phyloP scores from a whole-genome alignment of 2,329 filamentous ascomycete species.

The Aspergillus caelatus region DNA sequence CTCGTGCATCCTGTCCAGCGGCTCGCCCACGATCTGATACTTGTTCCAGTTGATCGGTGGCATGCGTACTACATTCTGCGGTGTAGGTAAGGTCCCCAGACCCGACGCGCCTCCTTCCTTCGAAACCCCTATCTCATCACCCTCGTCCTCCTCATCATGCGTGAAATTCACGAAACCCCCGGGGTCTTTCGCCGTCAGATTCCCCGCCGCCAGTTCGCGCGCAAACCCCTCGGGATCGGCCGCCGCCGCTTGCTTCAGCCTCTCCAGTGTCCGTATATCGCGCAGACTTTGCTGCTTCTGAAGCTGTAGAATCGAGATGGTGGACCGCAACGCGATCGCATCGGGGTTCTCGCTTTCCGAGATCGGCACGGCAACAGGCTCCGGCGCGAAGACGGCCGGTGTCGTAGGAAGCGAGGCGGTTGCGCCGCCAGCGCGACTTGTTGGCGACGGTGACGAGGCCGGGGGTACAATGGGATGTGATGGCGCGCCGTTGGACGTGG shows the following conservation, averaged over 20 bases:
- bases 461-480: conserved; percentile 37
- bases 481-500: conserved; percentile 21
- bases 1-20: conserved; percentile 80
- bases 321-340: conserved; percentile 80
- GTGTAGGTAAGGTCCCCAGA: conserved; percentile 70
- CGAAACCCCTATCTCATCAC: conserved; percentile 28
- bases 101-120: conserved; percentile 13
- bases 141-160: conserved; percentile 41
- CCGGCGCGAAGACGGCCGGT: conserved; percentile 37
- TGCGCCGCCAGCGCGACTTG: conserved; percentile 21
- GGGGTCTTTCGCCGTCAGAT: conserved; percentile 50
- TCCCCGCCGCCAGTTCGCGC: conserved; percentile 66
- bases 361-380: conserved; percentile 47
- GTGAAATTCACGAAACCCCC: conserved; percentile 40
- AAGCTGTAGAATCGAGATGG: conserved; percentile 83
- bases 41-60: conserved; percentile 94
- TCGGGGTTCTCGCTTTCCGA: conserved; percentile 70
- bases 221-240: conserved; percentile 73
- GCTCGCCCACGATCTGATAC: conserved; percentile 85
- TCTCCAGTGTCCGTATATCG: conserved; percentile 72
- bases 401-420: conserved; percentile 30
- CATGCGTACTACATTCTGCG: conserved; percentile 81
- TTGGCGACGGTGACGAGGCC: conserved; percentile 32
- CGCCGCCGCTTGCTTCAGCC: conserved; percentile 71
- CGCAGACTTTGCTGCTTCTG: conserved; percentile 76